These are phyloP conservation scores for Bryoglossum gracile DNA, from an alignment of 495 filamentous ascomycete species.

Conservation along the genomic window DNA sequence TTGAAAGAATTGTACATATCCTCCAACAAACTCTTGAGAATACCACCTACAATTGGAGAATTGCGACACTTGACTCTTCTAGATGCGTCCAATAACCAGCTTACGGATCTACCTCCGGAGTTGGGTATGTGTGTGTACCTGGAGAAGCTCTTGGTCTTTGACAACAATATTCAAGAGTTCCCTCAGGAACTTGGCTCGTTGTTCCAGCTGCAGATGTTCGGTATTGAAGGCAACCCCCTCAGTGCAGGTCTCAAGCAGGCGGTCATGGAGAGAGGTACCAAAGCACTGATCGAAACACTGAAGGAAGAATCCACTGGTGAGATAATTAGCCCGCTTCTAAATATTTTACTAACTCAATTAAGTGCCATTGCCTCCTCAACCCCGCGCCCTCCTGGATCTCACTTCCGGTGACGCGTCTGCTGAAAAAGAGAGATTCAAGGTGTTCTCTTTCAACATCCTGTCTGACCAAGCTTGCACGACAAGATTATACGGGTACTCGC, in stretches of 20 bases:
- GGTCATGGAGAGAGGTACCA: slow-evolving; percentile 79
- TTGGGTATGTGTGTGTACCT: slow-evolving; percentile 93
- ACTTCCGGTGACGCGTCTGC: slow-evolving; percentile 40
- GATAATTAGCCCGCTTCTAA: slow-evolving; percentile 26
- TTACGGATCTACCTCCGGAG: slow-evolving; percentile 79
- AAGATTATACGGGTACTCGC: slow-evolving; percentile 80
- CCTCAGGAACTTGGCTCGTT: slow-evolving; percentile 84
- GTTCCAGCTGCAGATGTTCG: slow-evolving; percentile 77
- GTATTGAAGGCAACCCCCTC: slow-evolving; percentile 86
- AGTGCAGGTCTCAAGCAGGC: slow-evolving; percentile 63
- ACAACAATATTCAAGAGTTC: slow-evolving; percentile 76
- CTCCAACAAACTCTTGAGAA: slow-evolving; percentile 72
- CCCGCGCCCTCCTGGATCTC: slow-evolving; percentile 38
- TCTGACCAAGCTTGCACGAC: slow-evolving; percentile 86
- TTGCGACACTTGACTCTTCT: slow-evolving; percentile 71
- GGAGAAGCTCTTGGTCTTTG: slow-evolving; percentile 70
- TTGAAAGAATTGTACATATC: slow-evolving; percentile 85
- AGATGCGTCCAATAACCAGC: slow-evolving; percentile 80
- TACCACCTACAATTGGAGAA: slow-evolving; percentile 72
- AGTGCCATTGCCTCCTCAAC: slow-evolving; percentile 63
- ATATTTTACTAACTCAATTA: slow-evolving; percentile 19
- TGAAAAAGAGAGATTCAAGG: slow-evolving; percentile 53
- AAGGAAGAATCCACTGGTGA: slow-evolving; percentile 77
- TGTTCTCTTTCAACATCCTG: slow-evolving; percentile 88
- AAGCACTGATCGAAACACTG: slow-evolving; percentile 71